phyloP scores from a whole-genome alignment of 805 yeast genomes.

The Metschnikowia noctiluminum region DNA sequence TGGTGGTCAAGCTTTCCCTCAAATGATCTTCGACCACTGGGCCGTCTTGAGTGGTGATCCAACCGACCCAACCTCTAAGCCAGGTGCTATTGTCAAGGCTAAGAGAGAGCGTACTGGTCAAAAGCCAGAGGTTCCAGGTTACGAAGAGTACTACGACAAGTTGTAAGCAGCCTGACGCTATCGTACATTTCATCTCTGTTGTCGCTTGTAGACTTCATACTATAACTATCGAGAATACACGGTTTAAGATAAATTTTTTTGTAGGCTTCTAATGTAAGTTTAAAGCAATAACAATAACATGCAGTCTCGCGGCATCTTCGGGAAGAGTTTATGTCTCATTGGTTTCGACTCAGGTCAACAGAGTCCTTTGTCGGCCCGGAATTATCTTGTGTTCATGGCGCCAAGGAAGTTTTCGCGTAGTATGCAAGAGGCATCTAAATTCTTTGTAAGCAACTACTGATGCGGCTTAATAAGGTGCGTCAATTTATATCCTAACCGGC shows the following conservation, averaged over 20 bases:
- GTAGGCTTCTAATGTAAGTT: neutral
- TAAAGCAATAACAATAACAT: neutral
- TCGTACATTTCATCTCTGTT: conserved; percentile 15
- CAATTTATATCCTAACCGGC: conserved; percentile 3
- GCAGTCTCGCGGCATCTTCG: too few relatives aligned
- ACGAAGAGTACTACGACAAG: conserved; percentile 97
- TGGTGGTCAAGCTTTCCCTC: conserved; percentile 99
- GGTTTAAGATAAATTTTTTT: conserved; percentile 2
- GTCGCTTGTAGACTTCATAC: conserved; percentile 11
- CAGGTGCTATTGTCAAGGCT: conserved; percentile 55
- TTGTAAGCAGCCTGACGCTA: conserved; percentile 45
- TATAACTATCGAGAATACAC: conserved; percentile 12
- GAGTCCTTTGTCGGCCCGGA: neutral
- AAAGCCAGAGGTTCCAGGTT: conserved; percentile 97
- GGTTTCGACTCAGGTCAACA: too few relatives aligned
- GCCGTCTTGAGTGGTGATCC: conserved; percentile 88
- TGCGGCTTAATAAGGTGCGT: conserved; percentile 4
- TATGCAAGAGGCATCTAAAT: conserved; percentile 1
- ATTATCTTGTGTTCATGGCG: neutral
- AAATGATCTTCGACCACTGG: conserved; percentile 99
- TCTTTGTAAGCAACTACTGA: neutral
- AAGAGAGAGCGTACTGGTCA: conserved; percentile 94
- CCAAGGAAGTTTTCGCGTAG: neutral
- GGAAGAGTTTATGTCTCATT: too few relatives aligned
- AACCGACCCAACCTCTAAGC: conserved; percentile 71